These are phyloP conservation scores for Yamadazyma trypodendri DNA, from an alignment of 1,139 yeast species.

Conservation along the genomic window DNA sequence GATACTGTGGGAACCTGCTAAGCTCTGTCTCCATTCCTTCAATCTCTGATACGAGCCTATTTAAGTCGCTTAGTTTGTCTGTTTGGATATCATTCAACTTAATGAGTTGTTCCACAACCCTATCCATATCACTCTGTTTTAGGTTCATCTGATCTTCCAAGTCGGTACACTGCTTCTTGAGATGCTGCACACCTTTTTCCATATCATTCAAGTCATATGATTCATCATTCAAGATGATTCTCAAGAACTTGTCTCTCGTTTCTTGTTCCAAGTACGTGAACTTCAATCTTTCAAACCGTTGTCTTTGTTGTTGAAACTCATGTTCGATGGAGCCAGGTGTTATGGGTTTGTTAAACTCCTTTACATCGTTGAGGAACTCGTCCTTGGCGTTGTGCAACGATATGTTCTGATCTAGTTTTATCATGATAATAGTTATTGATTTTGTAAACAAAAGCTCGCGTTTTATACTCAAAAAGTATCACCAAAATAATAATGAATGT, in stretches of 20 bases:
- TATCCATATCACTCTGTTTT: constrained; percentile 21
- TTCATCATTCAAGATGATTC: constrained; percentile 20
- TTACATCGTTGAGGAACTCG: constrained; percentile 15
- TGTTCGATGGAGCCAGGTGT: constrained; percentile 30
- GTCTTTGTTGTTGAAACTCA: constrained; percentile 33
- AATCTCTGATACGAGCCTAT: constrained; percentile 17
- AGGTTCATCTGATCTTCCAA: constrained; percentile 14
- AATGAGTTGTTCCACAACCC: constrained; percentile 18
- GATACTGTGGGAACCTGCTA: constrained; percentile 6
- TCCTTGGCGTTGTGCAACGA: constrained; percentile 12
- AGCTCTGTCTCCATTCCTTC: constrained; percentile 8
- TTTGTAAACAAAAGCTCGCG: constrained; percentile 2
- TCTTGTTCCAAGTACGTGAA: constrained; percentile 68
- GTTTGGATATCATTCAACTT: constrained; percentile 19
- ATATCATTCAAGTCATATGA: constrained; percentile 5
- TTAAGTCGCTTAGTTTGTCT: constrained; percentile 12
- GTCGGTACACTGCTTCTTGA: constrained; percentile 14
- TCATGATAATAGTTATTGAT: constrained; percentile 2
- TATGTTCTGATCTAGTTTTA: constrained; percentile 6
- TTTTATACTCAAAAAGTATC: too few relatives aligned
- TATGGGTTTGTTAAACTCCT: constrained; percentile 3
- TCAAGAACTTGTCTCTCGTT: constrained; percentile 59
- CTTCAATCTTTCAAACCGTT: constrained; percentile 50
- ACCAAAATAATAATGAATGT: too few relatives aligned
- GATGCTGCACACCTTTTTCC: constrained; percentile 16